Base-by-base conservation (phyloP, 2,329 filamentous ascomycete genomes). In the Trichoderma guizhouense region DNA sequence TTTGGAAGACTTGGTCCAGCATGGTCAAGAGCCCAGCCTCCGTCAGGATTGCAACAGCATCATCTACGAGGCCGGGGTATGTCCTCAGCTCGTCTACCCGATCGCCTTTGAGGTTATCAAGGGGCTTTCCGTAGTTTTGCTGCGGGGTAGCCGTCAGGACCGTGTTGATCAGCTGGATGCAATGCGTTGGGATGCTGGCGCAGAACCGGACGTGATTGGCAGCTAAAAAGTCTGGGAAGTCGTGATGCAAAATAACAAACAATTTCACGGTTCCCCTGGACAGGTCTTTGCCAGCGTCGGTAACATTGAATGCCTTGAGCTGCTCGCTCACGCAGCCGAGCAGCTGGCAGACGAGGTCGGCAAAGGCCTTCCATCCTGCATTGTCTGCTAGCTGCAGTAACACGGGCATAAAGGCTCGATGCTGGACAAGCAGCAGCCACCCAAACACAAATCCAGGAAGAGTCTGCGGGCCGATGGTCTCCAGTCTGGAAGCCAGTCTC, bases 181-280 rank as follows among this genome's bases (percentile, higher is more conserved):
- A 96, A 78, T 96, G 92, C 65, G 90, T 89, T 1, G 95, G 93
- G 72, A 98, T 92, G 77, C 89, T 90, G 76, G 92, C 91, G 83
- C 92, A 94, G 67, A 99, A 89, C 75, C 90, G 89, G 75, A 93
- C 90, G 79, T 97, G 93, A 80, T 97, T 94, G 76, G 95, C 93
- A 7, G 93, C 92, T 55, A 99, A 84, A 81, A 97, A 99, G 71
- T 98, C 94, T 0, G 95, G 93, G 81, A 94, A 98, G 80, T 99
- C 96, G 79, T 98, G 96, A 76, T 97, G 93, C 68, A 99, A 84
- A 67, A 97, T 88, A 39, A 97, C 84, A 69, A 98, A 84, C 72
- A 98, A 88, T 78, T 97, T 94, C 62, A 97, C 84, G 1, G 93
- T 89, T 9, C 92, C 94, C 73, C 93, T 91, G 80, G 97, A 98